phyloP scores from a whole-genome alignment of 148 eudicot species.

The Gaultheria prostrata region DNA sequence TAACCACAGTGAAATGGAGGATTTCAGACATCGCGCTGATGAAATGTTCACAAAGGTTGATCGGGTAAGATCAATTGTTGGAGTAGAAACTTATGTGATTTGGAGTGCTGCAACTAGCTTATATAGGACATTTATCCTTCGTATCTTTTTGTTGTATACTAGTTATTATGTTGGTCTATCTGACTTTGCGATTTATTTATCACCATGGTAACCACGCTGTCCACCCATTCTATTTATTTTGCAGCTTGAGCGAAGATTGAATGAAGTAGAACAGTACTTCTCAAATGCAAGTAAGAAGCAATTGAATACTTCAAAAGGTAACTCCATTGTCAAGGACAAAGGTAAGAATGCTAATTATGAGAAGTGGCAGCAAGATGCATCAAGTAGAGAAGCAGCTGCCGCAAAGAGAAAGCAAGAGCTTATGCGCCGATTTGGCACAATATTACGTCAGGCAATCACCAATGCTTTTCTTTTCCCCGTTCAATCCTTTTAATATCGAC shows the following conservation, averaged over 20 bases:
- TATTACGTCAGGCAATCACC: constrained; percentile 52
- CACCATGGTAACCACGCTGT: not conserved
- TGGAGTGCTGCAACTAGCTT: not conserved
- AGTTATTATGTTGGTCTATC: not conserved
- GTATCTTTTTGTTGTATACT: too few relatives aligned
- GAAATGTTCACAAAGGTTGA: too few relatives aligned
- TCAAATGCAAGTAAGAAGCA: constrained; percentile 38
- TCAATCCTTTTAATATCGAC: not conserved
- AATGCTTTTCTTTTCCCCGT: constrained; percentile 3
- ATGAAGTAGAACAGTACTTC: constrained; percentile 71
- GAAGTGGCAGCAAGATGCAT: constrained; percentile 53
- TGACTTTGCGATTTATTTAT: too few relatives aligned
- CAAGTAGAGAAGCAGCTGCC: constrained; percentile 54
- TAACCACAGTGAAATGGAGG: too few relatives aligned
- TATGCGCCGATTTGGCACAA: constrained; percentile 61
- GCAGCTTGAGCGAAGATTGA: constrained; percentile 71
- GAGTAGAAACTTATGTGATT: not conserved
- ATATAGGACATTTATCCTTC: not conserved
- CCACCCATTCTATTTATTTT: constrained; percentile 3
- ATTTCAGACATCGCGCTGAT: too few relatives aligned
- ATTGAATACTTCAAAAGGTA: constrained; percentile 47
- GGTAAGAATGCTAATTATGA: constrained; percentile 41
- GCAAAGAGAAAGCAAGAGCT: constrained; percentile 85
- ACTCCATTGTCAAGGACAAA: constrained; percentile 54
- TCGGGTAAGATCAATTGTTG: too few relatives aligned